Percentiles rank a stretch among this genome's conserved stretches.
phyloP scores from a whole-genome alignment of 116 monocot species.

The Thalassia testudinum region DNA sequence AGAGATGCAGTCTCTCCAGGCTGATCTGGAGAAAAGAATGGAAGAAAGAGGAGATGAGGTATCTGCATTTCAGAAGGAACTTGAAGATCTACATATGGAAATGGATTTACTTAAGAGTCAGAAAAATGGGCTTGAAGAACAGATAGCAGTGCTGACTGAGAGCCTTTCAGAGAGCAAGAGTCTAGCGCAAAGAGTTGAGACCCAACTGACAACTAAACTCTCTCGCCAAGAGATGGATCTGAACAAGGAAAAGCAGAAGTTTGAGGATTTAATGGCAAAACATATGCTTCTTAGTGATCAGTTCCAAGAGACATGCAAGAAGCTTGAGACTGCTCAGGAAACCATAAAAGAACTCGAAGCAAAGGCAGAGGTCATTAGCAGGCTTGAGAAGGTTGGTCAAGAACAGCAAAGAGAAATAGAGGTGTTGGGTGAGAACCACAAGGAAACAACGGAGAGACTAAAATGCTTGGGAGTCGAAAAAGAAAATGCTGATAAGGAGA shows the following conservation, averaged over 20 bases:
- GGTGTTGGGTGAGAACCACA: constrained; percentile 13
- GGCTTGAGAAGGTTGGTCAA: constrained; percentile 10
- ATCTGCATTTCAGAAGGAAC: constrained; percentile 7
- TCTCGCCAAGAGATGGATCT: constrained; percentile 8
- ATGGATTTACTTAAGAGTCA: constrained; percentile 12
- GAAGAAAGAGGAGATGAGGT: too few relatives aligned
- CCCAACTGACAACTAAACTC: constrained; percentile 12
- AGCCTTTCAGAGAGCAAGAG: constrained; percentile 7
- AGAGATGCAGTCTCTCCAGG: too few relatives aligned
- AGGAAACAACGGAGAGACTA: constrained; percentile 21
- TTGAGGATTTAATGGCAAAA: constrained; percentile 13
- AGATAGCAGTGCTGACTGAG: constrained; percentile 5
- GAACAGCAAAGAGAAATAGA: constrained; percentile 28
- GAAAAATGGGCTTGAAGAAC: constrained; percentile 26
- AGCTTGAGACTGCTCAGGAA: constrained; percentile 18
- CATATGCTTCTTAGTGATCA: constrained; percentile 25
- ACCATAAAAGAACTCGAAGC: constrained; percentile 16
- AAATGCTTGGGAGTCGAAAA: constrained; percentile 20
- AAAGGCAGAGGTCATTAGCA: constrained; percentile 18
- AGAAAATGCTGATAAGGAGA: constrained; percentile 22
- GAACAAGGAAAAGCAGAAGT: constrained; percentile 8
- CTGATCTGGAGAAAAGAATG: too few relatives aligned
- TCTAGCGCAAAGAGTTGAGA: constrained; percentile 10
- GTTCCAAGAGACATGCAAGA: constrained; percentile 13
- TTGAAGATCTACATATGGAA: constrained; percentile 18